phyloP scores from a whole-genome alignment of 2,329 filamentous ascomycete genomes.

The Graphilbum sp. region DNA sequence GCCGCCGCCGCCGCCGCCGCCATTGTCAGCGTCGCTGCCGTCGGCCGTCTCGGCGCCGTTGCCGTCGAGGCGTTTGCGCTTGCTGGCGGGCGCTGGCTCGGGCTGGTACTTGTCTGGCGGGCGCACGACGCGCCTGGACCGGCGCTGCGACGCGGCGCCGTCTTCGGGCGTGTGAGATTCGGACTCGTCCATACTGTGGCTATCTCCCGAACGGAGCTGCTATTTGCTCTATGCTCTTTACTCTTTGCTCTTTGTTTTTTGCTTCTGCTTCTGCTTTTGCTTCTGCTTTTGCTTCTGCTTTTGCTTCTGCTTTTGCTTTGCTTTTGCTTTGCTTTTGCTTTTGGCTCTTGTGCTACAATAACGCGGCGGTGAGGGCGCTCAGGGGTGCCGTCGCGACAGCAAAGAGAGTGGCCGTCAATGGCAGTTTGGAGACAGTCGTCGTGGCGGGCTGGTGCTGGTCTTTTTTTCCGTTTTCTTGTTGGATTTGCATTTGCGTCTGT shows the following conservation, averaged over 20 bases:
- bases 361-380: too few species aligned
- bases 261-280: too few species aligned
- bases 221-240: too few species aligned
- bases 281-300: too few species aligned
- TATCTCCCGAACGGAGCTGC: neutral
- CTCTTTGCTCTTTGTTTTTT: too few species aligned
- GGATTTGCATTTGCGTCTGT: neutral
- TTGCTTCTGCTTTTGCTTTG: too few species aligned
- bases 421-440: too few species aligned
- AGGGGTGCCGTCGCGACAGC: too few species aligned
- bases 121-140: slow-evolving; percentile 51
- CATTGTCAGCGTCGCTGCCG: slow-evolving; percentile 27
- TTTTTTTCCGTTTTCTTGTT: too few species aligned
- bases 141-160: slow-evolving; percentile 38
- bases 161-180: neutral
- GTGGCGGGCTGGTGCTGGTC: too few species aligned
- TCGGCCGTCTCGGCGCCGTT: slow-evolving; percentile 22
- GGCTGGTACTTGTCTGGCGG: slow-evolving; percentile 43
- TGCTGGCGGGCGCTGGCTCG: slow-evolving; percentile 30
- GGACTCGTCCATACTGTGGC: neutral
- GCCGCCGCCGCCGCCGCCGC: slow-evolving; percentile 16
- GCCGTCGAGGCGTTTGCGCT: slow-evolving; percentile 34
- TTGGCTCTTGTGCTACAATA: too few species aligned
- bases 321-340: too few species aligned
- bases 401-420: neutral